Evolutionary conservation across 164 flowering plant species (phyloP).

Genomic region (Cinnamomum micranthum): DNA sequence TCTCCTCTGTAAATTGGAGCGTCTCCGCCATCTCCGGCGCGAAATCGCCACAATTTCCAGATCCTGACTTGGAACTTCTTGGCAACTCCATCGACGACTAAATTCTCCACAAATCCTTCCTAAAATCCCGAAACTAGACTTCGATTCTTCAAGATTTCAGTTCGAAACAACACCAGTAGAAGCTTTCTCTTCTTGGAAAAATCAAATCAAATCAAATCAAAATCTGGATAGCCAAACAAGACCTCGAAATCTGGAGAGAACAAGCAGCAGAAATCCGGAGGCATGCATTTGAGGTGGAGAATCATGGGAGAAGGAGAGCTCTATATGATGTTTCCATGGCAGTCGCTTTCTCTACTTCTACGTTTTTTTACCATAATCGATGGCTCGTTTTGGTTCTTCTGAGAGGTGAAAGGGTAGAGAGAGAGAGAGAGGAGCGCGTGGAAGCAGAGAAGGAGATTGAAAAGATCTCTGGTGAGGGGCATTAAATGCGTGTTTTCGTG

Average conservation of each 20-base stretch:
- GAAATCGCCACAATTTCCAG: slow-evolving; percentile 9
- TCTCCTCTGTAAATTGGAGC: slow-evolving; percentile 12
- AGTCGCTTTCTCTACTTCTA: background rate
- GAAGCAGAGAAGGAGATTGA: background rate
- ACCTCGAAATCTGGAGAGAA: too few relatives aligned
- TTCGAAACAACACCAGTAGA: background rate
- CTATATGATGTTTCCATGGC: background rate
- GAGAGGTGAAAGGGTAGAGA: background rate
- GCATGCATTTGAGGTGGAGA: background rate
- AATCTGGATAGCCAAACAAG: too few relatives aligned
- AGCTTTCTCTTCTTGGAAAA: background rate
- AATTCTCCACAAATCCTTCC: slow-evolving; percentile 1
- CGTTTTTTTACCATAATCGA: background rate
- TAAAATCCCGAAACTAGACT: background rate
- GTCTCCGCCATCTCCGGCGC: slow-evolving; percentile 1
- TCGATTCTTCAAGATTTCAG: background rate
- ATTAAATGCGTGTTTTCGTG: background rate
- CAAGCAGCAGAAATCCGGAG: too few relatives aligned
- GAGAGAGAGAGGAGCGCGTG: background rate
- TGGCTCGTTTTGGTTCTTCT: background rate
- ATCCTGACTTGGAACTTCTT: slow-evolving; percentile 3
- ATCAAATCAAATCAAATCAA: background rate
- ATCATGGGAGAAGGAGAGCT: background rate
- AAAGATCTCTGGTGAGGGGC: background rate
- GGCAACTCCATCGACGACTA: background rate